A percentile compares a stretch with the other conserved stretches of the same genome.
Evolutionary conservation across 2,329 filamentous ascomycete species (phyloP).

Genomic region (Aphanoascus verrucosus): DNA sequence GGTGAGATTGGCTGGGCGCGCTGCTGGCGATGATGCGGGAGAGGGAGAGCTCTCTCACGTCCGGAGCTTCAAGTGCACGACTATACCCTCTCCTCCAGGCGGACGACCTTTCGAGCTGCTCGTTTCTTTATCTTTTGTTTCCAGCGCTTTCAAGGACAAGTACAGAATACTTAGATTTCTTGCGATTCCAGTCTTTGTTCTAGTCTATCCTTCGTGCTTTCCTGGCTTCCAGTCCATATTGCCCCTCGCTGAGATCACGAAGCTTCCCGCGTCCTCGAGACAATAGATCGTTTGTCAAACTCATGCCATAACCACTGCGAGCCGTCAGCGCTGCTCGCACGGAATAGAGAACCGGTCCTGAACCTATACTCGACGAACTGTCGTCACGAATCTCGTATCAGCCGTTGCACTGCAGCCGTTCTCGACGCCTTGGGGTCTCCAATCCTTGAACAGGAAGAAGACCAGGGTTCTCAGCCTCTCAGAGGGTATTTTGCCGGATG

Average conservation of each 20-base stretch:
- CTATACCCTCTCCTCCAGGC: not conserved
- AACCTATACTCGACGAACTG: too few relatives aligned
- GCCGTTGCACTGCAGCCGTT: too few relatives aligned
- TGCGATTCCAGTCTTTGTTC: not conserved
- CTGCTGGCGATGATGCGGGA: too few relatives aligned
- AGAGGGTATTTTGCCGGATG: not conserved
- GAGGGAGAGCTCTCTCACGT: not conserved
- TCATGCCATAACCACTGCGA: not conserved
- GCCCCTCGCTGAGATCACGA: slow-evolving; percentile 3
- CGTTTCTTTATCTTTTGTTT: not conserved
- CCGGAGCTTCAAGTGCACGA: not conserved
- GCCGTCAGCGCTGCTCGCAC: too few relatives aligned
- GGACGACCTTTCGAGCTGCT: not conserved
- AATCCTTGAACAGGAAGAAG: not conserved
- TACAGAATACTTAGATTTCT: not conserved
- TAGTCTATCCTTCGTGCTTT: slow-evolving; percentile 3
- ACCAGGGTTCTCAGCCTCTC: not conserved
- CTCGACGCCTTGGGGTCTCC: not conserved
- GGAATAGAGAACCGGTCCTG: too few relatives aligned
- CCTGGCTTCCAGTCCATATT: not conserved
- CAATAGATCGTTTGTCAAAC: not conserved
- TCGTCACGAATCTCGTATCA: too few relatives aligned
- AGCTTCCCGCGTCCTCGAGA: not conserved
- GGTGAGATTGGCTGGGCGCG: not conserved
- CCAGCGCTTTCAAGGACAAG: not conserved